Evolutionary conservation across 2,329 filamentous ascomycete genomes (phyloP), one percentile per base, ranked within the genome.

Genomic region (Talaromyces sp.): DNA sequence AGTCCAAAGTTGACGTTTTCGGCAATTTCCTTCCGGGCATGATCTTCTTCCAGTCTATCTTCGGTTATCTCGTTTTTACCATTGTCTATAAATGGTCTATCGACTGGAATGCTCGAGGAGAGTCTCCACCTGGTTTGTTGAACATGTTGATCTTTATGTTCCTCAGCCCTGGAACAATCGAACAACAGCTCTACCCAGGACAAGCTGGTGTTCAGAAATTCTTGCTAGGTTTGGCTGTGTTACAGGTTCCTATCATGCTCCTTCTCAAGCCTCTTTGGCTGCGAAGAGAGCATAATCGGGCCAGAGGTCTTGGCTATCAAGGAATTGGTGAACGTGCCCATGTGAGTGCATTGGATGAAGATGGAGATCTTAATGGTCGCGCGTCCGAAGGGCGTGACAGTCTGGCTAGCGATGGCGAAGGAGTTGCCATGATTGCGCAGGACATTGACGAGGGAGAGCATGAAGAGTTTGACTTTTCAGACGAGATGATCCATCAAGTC

Each of bases 71-170:
- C 19, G 91, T 96, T 57, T 83, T 97, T 74, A 92, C 91, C 73
- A 97, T 99, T 74, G 81, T 99, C 71, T 98, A 96, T 85, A 99
- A 99, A 81, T 99, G 96, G 95, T 90, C 86, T 10, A 85, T 97
- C 43, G 89, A 99, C 78, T 99, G 95, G 95, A 81, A 81, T 57
- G 87, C 83, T 11, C 84, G 84, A 48, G 87, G 83, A 47, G 76
- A 84, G 70, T 84, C 87, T 67, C 92, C 96, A 1, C 95, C 96
- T 2, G 92, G 93, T 73, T 84, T 99, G 66, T 82, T 99, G 68
- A 99, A 99, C 85, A 98, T 98, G 94, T 84, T 99, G 74, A 99
- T 99, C 74, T 97, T 97, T 85, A 99, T 99, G 96, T 99, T 99
- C 83, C 81, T 99, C 70, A 88, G 89, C 68, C 95, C 95, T 3